These are phyloP conservation scores for Calonectria hawksworthii DNA, from an alignment of 2,329 filamentous ascomycete genomes.

Conservation along the genomic window DNA sequence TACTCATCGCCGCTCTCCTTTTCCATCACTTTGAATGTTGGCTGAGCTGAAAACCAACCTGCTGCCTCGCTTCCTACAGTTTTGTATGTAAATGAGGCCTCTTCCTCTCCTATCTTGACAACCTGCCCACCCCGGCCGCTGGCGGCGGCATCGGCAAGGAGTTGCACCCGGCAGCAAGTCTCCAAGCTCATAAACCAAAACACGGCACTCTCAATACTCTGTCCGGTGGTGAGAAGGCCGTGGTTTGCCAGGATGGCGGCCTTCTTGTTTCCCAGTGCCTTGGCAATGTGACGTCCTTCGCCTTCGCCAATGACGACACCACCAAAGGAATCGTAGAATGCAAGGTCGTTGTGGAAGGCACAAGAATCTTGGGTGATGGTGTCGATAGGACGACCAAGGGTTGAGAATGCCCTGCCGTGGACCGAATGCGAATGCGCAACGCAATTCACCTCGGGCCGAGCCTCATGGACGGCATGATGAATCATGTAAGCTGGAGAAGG, in stretches of 20 bases:
- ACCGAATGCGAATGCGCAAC: conserved; percentile 27
- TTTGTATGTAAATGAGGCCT: conserved; percentile 21
- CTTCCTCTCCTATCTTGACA: conserved; percentile 13
- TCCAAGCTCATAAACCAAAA: conserved; percentile 29
- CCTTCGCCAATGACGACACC: conserved; percentile 15
- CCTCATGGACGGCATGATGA: conserved; percentile 25
- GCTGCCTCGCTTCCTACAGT: conserved; percentile 14
- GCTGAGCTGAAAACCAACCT: conserved; percentile 27
- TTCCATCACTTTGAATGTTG: conserved; percentile 20
- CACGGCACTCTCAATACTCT: conserved; percentile 13
- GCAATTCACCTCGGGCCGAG: conserved; percentile 26
- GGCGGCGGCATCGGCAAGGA: conserved; percentile 21
- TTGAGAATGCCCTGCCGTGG: conserved; percentile 20
- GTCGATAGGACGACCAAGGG: conserved; percentile 15
- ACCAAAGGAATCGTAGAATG: conserved; percentile 19
- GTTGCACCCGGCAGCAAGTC: conserved; percentile 27
- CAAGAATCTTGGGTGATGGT: conserved; percentile 28
- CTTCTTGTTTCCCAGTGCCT: conserved; percentile 14
- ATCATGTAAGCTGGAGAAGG: conserved; percentile 22
- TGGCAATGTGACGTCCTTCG: conserved; percentile 24
- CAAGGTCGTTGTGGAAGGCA: conserved; percentile 25
- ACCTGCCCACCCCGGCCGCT: conserved; percentile 13
- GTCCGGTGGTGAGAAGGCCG: conserved; percentile 21
- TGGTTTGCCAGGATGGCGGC: conserved; percentile 25
- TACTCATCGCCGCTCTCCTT: conserved; percentile 13